Evolutionary conservation across 371 early-diverging fungal genomes (phyloP), one percentile per base, ranked within the genome.

Genomic region (Parasitella parasitica): DNA sequence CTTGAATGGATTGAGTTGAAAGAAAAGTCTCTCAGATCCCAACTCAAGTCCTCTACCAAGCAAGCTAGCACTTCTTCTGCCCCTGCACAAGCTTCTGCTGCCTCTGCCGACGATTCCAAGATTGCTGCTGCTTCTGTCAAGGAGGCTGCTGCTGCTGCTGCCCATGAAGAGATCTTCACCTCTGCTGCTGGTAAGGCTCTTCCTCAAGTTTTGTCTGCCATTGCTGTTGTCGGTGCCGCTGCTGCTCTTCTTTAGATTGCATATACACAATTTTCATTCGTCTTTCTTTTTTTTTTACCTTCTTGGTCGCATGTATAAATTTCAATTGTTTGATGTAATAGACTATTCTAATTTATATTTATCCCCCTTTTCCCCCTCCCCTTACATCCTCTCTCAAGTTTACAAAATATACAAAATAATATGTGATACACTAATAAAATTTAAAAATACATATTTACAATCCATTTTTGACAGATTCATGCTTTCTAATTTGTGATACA

Each of bases 1-100:
- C 41, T 82, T 16, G 74, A 83, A 66, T 85, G 82, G 82, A 55
- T 80, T n/a, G 15, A 48, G 11, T 16, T 24, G n/a, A 50, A 59
- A 27, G 50, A 59, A 50, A 36, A 71, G 13, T 66, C 70, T 46
- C 76, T 76, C 18, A 55, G 35, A 13, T 30, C 35, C 9, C 20
- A 38, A 8, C 43, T 58, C 20, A 58, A 51, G 15, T 12, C 35
- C 12, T 6, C 36, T 41, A 46, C 46, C 11, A 50, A 43, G 15
- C n/a, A 30, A 18, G 16, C 51, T 4, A 32, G 26, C 27, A 26
- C 36, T n/a, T 13, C 32, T 41, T 12, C 41, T 39, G 16, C 38
- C 9, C 28, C 48, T 38, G 32, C 0, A 34, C 18, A 28, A 13
- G 28, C 24, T 24, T 16, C 52, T n/a, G 48, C 28, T 36, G 15